phyloP scores from a whole-genome alignment of 192 early-diverging fungal genomes.

The Coemansia sp. region DNA sequence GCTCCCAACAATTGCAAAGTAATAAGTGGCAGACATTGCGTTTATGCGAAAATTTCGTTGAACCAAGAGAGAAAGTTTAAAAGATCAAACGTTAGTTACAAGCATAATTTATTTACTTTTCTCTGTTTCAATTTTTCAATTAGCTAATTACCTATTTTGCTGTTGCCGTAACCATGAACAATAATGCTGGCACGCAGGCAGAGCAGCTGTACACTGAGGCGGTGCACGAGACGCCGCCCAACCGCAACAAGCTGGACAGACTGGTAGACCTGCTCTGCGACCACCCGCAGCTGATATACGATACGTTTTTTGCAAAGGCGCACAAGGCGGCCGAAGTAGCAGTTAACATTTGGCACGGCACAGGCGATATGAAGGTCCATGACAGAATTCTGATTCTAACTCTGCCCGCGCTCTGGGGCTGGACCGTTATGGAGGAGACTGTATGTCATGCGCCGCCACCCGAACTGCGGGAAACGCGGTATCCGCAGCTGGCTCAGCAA shows the following conservation, averaged over 20 bases:
- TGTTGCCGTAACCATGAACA: background rate
- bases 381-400: constrained; percentile 43
- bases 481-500: constrained; percentile 24
- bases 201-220: constrained; percentile 32
- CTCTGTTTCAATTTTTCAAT: background rate
- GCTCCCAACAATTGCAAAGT: constrained; percentile 93
- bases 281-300: constrained; percentile 34
- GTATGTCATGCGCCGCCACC: constrained; percentile 28
- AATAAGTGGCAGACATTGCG: constrained; percentile 56
- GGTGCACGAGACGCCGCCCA: constrained; percentile 42
- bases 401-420: constrained; percentile 49
- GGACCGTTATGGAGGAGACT: constrained; percentile 47
- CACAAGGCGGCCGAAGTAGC: constrained; percentile 32
- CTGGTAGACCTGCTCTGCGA: constrained; percentile 36
- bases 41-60: background rate
- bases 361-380: constrained; percentile 9
- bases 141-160: background rate
- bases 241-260: constrained; percentile 47
- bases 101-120: background rate
- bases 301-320: constrained; percentile 30
- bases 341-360: constrained; percentile 25
- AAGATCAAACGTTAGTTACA: constrained; percentile 1
- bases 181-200: background rate
- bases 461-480: constrained; percentile 22
- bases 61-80: background rate